Base-by-base conservation (phyloP, 2,329 filamentous ascomycete genomes). In the Colletotrichum sidae region DNA sequence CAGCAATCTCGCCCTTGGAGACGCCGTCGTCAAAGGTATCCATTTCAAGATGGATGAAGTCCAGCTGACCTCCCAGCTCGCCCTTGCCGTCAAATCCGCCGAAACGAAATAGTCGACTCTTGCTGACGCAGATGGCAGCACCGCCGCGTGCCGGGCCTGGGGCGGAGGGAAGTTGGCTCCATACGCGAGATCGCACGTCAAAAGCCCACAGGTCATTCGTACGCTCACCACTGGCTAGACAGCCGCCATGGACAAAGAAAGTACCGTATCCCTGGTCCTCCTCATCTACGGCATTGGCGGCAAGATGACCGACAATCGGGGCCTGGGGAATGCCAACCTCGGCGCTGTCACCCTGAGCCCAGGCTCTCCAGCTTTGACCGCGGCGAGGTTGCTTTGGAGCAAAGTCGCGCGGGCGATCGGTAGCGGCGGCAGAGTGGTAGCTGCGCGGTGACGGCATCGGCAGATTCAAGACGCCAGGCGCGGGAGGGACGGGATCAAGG, bases 131-230 rank as follows among this genome's bases (percentile, higher is more conserved):
- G 34, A 96, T 87, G 4, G 88, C 86, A 0, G 91, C 80, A 2
- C 92, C 92, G 25, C 89, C 88, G 52, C 92, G 84, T 0, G 86
- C 79, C 8, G 89, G 86, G 1, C 85, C 89, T 0, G 92, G 92
- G 0, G 92, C 92, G 8, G 86, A 76, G 0, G 90, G 84, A 12
- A 92, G 82, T 72, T 90, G 83, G 44, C 83, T 87, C 93, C 93
- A 97, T 2, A 83, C 81, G 57, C 83, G 80, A 8, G 82, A 83
- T 52, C 80, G 80, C 33, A 95, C 77, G 72, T 91, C 88, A 73
- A 96, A 96, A 0, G 88, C 87, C 93, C 93, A 97, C 6, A 94
- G 77, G 73, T 97, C 93, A 10, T 82, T 80, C 44, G 81, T 80
- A 3, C 92, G 81, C 3, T 88, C 81, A 10, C 88, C 90, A 35